Evolutionary conservation across 2,329 filamentous ascomycete species (phyloP), one percentile per base, ranked within the genome.

Genomic region (Chaetomiaceae sp.): DNA sequence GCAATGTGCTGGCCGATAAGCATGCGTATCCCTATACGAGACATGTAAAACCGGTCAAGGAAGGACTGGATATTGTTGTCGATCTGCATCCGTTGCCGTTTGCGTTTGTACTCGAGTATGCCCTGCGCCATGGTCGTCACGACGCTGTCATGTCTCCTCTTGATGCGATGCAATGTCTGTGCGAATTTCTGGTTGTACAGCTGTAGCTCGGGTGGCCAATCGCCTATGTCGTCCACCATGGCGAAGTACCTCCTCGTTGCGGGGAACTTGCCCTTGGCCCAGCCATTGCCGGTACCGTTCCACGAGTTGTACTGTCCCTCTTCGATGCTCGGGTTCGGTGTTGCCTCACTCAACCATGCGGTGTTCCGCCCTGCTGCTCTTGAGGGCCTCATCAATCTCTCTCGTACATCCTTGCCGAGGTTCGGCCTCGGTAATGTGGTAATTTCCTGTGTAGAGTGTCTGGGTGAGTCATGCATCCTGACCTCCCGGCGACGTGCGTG

Each of bases 1-100:
- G 94, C 94, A 65, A 99, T 96, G 75, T 99, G 94, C 71, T 99
- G 94, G 48, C 94, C 94, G 64, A 99, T 96, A 46, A 99, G 84
- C 94, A 99, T 99, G 64, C 94, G 89, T 63, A 99, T 99, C 61
- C 94, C 94, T 66, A 99, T 99, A 58, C 94, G 89, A 40, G 91
- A 96, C 94, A 99, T 99, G 78, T 99, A 99, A 73, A 99, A 99
- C 55, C 94, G 89, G 73, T 99, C 94, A 61, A 99, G 83, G 76
- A 99, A 99, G 51, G 90, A 86, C 71, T 99, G 94, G 55, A 99
- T 96, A 63, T 91, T 95, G 69, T 91, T 86, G 73, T 97, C 94
- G 66, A 99, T 99, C 68, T 97, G 94, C 86, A 97, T 94, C 49
- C 94, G 85, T 78, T 99, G 94, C 57, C 90, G 84, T 68, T 87